Evolutionary conservation across 164 flowering plant genomes (phyloP).

Genomic region (grape (Vitis vinifera)): DNA sequence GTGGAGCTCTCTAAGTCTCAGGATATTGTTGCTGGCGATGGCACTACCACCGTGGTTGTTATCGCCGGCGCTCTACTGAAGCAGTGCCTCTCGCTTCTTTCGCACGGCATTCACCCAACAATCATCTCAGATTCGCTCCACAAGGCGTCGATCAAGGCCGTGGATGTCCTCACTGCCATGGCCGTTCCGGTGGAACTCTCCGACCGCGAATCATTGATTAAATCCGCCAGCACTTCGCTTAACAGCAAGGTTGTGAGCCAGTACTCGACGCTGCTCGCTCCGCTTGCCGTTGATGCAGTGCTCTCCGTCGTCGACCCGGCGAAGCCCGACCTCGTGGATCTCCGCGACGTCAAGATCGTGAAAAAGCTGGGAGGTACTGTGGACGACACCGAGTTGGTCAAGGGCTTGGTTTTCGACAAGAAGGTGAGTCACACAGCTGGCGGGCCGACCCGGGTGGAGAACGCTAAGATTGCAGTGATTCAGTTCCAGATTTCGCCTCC

Average conservation of each 20-base stretch:
- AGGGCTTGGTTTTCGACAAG: slow-evolving; percentile 86
- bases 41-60: slow-evolving; percentile 96
- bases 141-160: slow-evolving; percentile 59
- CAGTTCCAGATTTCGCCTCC: slow-evolving; percentile 98
- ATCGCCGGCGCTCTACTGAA: slow-evolving; percentile 88
- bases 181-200: slow-evolving; percentile 86
- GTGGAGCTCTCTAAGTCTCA: slow-evolving; percentile 92
- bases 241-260: slow-evolving; percentile 91
- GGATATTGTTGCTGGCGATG: slow-evolving; percentile 89
- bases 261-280: slow-evolving; percentile 87
- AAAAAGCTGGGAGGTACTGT: slow-evolving; percentile 91
- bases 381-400: slow-evolving; percentile 81
- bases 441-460: slow-evolving; percentile 76
- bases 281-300: slow-evolving; percentile 85
- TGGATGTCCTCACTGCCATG: slow-evolving; percentile 79
- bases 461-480: slow-evolving; percentile 86
- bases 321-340: slow-evolving; percentile 72
- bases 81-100: slow-evolving; percentile 52
- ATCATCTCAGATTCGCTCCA: slow-evolving; percentile 81
- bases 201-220: slow-evolving; percentile 72
- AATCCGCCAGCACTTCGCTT: slow-evolving; percentile 79
- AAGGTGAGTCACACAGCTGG: slow-evolving; percentile 90
- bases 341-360: slow-evolving; percentile 82
- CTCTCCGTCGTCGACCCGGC: slow-evolving; percentile 75
- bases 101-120: slow-evolving; percentile 81